Conservation (phyloP, 2,329 filamentous ascomycete species). For the Neodidymelliopsis sp. region DNA sequence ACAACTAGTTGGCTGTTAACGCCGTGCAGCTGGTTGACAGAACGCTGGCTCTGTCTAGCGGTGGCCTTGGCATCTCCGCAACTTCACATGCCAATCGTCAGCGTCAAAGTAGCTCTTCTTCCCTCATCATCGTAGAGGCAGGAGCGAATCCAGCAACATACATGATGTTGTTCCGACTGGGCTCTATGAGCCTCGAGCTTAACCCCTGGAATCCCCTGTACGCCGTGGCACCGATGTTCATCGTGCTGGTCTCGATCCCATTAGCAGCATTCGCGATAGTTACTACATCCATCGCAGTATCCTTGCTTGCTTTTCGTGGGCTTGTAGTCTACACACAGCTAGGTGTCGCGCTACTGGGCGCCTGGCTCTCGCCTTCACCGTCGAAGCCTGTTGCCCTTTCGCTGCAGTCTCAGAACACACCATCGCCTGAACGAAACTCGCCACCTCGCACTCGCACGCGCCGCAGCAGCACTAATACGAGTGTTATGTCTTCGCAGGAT, state of each 20-base stretch:
- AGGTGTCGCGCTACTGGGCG: conserved; percentile 48
- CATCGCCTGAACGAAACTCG: conserved; percentile 29
- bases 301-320: conserved; percentile 50
- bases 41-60: conserved; percentile 1
- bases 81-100: conserved; percentile 28
- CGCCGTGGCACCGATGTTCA: conserved; percentile 45
- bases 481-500: conserved; percentile 33
- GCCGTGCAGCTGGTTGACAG: neutral
- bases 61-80: conserved; percentile 20
- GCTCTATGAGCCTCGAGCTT: conserved; percentile 24
- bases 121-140: neutral
- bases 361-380: conserved; percentile 42
- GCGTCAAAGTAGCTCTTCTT: neutral
- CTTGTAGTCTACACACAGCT: conserved; percentile 54
- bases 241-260: conserved; percentile 50
- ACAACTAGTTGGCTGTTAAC: neutral
- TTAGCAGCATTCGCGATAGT: conserved; percentile 49
- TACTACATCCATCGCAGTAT: conserved; percentile 50
- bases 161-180: conserved; percentile 25
- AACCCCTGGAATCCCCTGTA: conserved; percentile 42
- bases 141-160: neutral
- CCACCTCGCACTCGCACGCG: conserved; percentile 35
- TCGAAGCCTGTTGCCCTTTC: conserved; percentile 19
- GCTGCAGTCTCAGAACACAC: conserved; percentile 13
- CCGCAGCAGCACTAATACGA: conserved; percentile 31